Base-by-base conservation (phyloP, 1,139 yeast species). In the Suhomyces wounanorum region DNA sequence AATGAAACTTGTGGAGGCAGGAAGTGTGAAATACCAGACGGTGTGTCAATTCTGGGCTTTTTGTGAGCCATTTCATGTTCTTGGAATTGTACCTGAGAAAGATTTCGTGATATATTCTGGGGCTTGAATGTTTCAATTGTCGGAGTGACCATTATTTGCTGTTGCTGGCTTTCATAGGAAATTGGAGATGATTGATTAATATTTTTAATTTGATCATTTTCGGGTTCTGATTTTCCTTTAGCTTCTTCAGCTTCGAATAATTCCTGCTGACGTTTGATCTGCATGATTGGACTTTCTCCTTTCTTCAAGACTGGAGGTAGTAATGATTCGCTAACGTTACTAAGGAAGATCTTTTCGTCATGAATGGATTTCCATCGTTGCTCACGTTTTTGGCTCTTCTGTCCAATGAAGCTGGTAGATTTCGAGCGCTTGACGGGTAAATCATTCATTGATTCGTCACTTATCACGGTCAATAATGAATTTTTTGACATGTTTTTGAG, bases 231-330 rank as follows among this genome's bases (percentile, higher is more conserved):
- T 7, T 17, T 33, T 14, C 18, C 30, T 16, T 44, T 28, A 14
- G 28, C 43, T 33, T 44, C 49, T 25, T 39, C 31, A 18, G 25
- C 47, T 16, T 40, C 45, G 14, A 37, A 18, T 33, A 44, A 33
- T 21, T 54, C 58, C 43, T 68, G 73, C 49, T 62, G 58, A 37
- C 74, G 52, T 52, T 65, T 67, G 8, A 63, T 52, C 37, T 62
- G 64, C 59, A 69, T 55, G 8, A 71, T 71, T 0, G 69, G 72
- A 45, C 74, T 69, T 52, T 68, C 72, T 1, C 75, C 70, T 25
- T 59, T 63, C 53, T 65, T 69, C 33, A 74, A 58, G 1, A 73
- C 76, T 1, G 77, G 62, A 8, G 78, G 79, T 31, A 73, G 58
- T 38, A 74, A 60, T 9, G 62, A 60, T 52, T 72, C 72, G 53